Percentiles rank a stretch among this genome's conserved stretches.
Evolutionary conservation across 768 basidiomycete species (phyloP).

Genomic region (Macrocybe gigantea): DNA sequence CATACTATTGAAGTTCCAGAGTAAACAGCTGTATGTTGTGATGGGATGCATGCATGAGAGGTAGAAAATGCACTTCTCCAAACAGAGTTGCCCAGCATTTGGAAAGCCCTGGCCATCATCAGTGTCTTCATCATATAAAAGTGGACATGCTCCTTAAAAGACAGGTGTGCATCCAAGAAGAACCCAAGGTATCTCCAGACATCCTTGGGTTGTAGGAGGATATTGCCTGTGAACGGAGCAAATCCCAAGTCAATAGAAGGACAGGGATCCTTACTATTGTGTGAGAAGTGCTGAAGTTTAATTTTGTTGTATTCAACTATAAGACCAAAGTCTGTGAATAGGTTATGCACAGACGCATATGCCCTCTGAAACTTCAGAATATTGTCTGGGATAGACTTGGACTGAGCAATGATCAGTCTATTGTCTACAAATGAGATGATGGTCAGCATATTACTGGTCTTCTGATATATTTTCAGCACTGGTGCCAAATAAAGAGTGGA

Average conservation of each 20-base stretch:
- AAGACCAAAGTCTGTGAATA: not conserved
- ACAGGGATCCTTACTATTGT: not conserved
- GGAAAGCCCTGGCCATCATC: too few species aligned
- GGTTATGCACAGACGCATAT: not conserved
- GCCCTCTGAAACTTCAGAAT: not conserved
- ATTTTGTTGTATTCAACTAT: conserved; percentile 2
- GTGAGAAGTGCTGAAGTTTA: conserved; percentile 1
- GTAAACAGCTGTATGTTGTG: too few species aligned
- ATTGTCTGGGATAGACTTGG: not conserved
- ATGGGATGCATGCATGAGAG: too few species aligned
- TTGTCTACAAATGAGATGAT: conserved; percentile 4
- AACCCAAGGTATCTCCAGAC: too few species aligned
- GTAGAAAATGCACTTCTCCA: too few species aligned
- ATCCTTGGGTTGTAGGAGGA: not conserved
- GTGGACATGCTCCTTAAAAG: too few species aligned
- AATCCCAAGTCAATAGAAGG: conserved; percentile 1
- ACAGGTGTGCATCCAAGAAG: too few species aligned
- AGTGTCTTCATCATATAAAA: too few species aligned
- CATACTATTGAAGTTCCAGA: too few species aligned
- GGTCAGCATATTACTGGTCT: not conserved
- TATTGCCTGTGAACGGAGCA: not conserved
- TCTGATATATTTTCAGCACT: not conserved
- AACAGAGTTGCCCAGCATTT: too few species aligned
- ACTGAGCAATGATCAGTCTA: conserved; percentile 3
- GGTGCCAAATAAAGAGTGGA: conserved; percentile 1